Base-by-base conservation (phyloP, 257 asterid species). In the Vinca minor region DNA sequence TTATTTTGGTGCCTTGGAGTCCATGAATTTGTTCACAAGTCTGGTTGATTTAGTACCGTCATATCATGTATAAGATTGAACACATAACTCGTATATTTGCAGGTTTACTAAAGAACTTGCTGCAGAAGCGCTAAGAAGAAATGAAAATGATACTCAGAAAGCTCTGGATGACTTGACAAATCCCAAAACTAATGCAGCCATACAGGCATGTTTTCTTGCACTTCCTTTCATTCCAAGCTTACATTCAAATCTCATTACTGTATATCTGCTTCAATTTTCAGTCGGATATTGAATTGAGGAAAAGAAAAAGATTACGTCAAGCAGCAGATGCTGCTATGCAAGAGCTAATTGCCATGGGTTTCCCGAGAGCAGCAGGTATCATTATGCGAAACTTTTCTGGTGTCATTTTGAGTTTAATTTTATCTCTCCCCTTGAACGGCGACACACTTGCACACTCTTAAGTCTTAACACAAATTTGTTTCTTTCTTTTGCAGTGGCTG, bases 91-190 rank as follows among this genome's bases (percentile, higher is more conserved):
- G n/a, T 60, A 46, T 17, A 66, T 67, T 66, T 73, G 55, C 75
- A 90, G 98, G 78, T 92, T 79, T 63, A 87, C 79, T 75, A 92
- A 78, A 69, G 87, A 77, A 15, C 82, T 92, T 52, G 96, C 86
- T 67, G 96, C 98, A 42, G 98, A 92, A 83, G 95, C 96, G 52
- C 95, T 92, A 62, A 78, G 98, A 56, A 87, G 83, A 77, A 92
- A 92, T 76, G 96, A 92, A 80, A 92, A 92, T 71, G 96, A 92
- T 70, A 77, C 80, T 60, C 83, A 89, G 56, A 81, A 62, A 73
- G 88, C 98, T 72, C 72, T 92, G 69, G 96, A 92, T 74, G 95
- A 89, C 81, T 82, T 92, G 36, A 92, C 96, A 41, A 78, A 87
- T 77, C 96, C 89, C 15, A 91, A 82, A 73, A 80, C 78, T 34